These are phyloP conservation scores for Purpureocillium lavendulum DNA, from an alignment of 2,329 filamentous ascomycete species.

Conservation along the genomic window DNA sequence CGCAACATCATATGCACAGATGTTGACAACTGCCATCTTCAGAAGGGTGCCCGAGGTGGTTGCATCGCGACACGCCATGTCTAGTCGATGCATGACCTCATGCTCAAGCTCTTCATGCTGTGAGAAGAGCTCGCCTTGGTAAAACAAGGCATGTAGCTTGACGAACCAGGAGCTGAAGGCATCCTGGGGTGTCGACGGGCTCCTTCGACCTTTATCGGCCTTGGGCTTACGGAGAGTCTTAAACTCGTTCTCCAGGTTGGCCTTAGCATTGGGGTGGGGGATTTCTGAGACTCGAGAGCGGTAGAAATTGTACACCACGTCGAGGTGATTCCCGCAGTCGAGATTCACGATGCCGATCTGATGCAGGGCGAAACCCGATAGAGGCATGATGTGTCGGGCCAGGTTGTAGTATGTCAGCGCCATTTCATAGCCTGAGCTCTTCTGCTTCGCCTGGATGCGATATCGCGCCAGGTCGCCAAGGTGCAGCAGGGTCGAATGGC, in stretches of 20 bases:
- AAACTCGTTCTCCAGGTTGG: conserved; percentile 76
- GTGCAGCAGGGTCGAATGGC: conserved; percentile 74
- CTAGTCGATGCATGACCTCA: conserved; percentile 73
- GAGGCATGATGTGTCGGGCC: conserved; percentile 69
- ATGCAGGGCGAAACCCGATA: conserved; percentile 76
- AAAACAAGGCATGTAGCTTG: conserved; percentile 77
- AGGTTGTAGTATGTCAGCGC: conserved; percentile 80
- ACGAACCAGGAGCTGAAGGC: conserved; percentile 75
- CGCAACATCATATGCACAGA: conserved; percentile 73
- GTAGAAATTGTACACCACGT: conserved; percentile 84
- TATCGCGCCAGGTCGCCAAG: conserved; percentile 89
- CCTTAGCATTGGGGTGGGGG: conserved; percentile 65
- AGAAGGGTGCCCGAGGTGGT: conserved; percentile 57
- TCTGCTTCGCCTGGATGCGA: conserved; percentile 63
- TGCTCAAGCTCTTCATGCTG: conserved; percentile 75
- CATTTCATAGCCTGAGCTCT: conserved; percentile 67
- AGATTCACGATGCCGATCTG: conserved; percentile 83
- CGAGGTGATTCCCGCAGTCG: conserved; percentile 69
- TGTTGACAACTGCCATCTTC: conserved; percentile 78
- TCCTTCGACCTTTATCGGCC: conserved; percentile 22
- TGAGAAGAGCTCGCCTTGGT: conserved; percentile 64
- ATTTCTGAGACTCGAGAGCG: conserved; percentile 67
- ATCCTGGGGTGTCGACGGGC: conserved; percentile 45
- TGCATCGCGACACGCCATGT: conserved; percentile 62
- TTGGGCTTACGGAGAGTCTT: conserved; percentile 37